phyloP scores from a whole-genome alignment of 2,329 filamentous ascomycete species.

The Leptographium wingfieldii region DNA sequence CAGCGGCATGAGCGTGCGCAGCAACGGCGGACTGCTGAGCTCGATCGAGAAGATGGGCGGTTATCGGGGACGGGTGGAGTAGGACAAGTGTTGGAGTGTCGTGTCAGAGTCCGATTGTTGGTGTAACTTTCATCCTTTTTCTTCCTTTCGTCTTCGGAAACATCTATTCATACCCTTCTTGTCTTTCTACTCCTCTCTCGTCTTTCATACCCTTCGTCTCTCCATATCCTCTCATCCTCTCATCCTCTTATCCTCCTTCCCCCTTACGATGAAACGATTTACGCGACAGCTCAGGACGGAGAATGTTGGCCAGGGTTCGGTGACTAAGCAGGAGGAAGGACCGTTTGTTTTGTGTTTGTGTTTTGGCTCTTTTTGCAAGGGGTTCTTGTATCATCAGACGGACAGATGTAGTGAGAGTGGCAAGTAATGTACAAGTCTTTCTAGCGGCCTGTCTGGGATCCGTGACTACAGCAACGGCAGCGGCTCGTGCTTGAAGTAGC shows the following conservation, averaged over 20 bases:
- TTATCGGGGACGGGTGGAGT: constrained; percentile 31
- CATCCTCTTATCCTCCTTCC: not conserved
- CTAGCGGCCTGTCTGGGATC: not conserved
- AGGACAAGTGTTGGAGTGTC: not conserved
- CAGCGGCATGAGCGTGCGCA: constrained; percentile 37
- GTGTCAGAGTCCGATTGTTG: no score
- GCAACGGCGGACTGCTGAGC: constrained; percentile 55
- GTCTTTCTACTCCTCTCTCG: not conserved
- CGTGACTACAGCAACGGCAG: constrained; percentile 27
- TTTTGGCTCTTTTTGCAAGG: not conserved
- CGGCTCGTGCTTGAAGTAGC: constrained; percentile 45
- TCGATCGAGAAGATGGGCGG: constrained; percentile 83
- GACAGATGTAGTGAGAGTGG: not conserved
- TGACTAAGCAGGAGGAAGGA: not conserved
- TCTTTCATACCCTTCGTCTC: not conserved
- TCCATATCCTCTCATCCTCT: not conserved
- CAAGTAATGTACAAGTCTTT: not conserved
- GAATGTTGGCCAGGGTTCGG: not conserved
- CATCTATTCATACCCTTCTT: not conserved
- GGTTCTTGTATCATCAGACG: not conserved
- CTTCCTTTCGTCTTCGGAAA: not conserved
- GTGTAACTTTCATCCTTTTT: not conserved
- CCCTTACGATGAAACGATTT: not conserved
- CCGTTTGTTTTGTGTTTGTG: not conserved
- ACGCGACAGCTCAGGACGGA: not conserved